phyloP scores from a whole-genome alignment of 2,329 filamentous ascomycete species.

The Aspergillus glaucus region DNA sequence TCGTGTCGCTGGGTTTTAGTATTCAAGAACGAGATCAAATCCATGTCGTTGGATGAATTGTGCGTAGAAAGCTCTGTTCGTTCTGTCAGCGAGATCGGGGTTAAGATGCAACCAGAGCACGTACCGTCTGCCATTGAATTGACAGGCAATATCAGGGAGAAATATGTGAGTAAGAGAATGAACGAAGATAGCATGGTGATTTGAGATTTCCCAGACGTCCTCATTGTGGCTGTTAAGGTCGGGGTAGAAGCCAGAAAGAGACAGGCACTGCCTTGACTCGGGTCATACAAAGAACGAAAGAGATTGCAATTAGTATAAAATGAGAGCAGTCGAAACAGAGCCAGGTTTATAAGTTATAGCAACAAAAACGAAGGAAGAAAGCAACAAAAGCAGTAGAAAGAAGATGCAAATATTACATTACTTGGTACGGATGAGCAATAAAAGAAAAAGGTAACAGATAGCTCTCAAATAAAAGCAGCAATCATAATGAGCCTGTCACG shows the following conservation, averaged over 20 bases:
- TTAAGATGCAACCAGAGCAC: background rate
- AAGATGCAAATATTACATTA: background rate
- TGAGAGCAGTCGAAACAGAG: no score
- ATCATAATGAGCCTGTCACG: background rate
- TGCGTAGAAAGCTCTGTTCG: conserved; percentile 4
- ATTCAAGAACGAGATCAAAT: conserved; percentile 23
- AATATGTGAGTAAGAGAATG: conserved; percentile 1
- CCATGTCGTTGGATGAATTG: conserved; percentile 12
- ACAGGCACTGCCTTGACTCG: background rate
- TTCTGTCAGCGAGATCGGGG: background rate
- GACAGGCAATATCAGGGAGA: background rate
- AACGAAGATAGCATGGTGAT: background rate
- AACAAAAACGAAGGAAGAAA: background rate
- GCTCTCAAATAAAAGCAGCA: background rate
- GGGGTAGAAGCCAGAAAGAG: background rate
- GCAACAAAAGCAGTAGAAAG: background rate
- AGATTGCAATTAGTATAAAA: background rate
- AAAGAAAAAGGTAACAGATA: background rate
- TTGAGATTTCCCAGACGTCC: background rate
- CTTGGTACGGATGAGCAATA: background rate
- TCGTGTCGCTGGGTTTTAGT: conserved; percentile 20
- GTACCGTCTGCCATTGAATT: conserved; percentile 2
- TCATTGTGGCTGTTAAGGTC: background rate
- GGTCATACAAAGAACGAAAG: background rate
- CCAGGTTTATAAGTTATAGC: background rate